Evolutionary conservation across 2,329 filamentous ascomycete genomes (phyloP), one percentile per base, ranked within the genome.

Genomic region (Paecilomyces variotii): DNA sequence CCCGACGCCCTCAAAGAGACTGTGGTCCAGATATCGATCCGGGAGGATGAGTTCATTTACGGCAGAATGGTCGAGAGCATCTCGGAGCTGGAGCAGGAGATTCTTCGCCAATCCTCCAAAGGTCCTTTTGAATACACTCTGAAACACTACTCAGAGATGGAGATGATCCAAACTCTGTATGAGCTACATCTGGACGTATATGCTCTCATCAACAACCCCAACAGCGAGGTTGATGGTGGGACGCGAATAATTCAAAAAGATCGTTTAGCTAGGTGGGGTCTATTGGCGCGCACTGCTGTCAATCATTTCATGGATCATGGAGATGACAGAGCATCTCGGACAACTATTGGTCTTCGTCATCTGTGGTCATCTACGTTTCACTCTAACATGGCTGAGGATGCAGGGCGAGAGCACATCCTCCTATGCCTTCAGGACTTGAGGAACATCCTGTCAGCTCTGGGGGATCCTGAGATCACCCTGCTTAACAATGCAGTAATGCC

Each of bases 401-500:
- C 82, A 3, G 71, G 78, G 14, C 82, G 85, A 56, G 82, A 86
- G 56, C 82, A 87, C 66, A 77, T 86, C 34, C 70, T 88, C 27
- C 75, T 80, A 54, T 86, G 84, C 64, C 83, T 88, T 71, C 78
- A 82, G 59, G 86, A 89, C 63, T 72, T 90, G 11, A 84, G 85
- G 65, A 68, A 66, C 2, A 74, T 84, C 10, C 74, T 89, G 12
- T 65, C 75, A 27, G 74, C 75, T 2, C 69, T 80, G 10, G 77
- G 74, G 12, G 76, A 76, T n/a, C 76, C 77, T 28, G 74, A 79
- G 5, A 70, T 78, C 0, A 83, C 89, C 11, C 78, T 97, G 12
- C 79, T 87, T 3, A 97, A 99, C 72, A 97, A 96, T 68, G 83
- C 85, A 1, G 83, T 92, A 24, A 96, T 99, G 87, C 85, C 91